A percentile compares a stretch with the other conserved stretches of the same genome.
phyloP scores from a whole-genome alignment of 164 flowering plant species.

The Brasenia schreberi region DNA sequence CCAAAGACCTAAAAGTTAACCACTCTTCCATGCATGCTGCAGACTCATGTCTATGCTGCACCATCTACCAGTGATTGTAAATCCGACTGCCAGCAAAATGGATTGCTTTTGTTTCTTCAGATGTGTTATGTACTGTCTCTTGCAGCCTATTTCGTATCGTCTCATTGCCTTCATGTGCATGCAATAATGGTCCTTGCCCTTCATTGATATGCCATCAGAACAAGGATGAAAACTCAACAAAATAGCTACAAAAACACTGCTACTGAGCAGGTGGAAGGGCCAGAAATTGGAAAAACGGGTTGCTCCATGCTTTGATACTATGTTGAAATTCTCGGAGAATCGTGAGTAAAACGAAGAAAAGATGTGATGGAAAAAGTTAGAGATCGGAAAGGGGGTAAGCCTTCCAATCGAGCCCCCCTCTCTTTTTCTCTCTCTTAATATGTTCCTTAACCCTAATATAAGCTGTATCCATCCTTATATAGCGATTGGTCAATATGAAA shows the following conservation, averaged over 20 bases:
- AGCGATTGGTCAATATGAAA: too few species aligned
- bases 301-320: slow-evolving; percentile 90
- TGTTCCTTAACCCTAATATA: too few species aligned
- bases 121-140: slow-evolving; percentile 72
- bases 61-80: slow-evolving; percentile 21
- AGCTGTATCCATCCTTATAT: too few species aligned
- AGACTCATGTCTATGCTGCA: slow-evolving; percentile 34
- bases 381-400: too few species aligned
- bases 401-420: too few species aligned
- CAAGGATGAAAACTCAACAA: slow-evolving; percentile 24
- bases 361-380: too few species aligned
- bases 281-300: slow-evolving; percentile 56
- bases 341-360: too few species aligned
- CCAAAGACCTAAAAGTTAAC: slow-evolving; percentile 41
- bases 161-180: slow-evolving; percentile 69
- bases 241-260: slow-evolving; percentile 22
- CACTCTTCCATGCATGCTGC: slow-evolving; percentile 88
- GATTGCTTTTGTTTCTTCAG: slow-evolving; percentile 75
- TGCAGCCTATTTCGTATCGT: slow-evolving; percentile 88
- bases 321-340: too few species aligned
- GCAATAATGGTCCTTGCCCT: slow-evolving; percentile 66
- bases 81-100: slow-evolving; percentile 54
- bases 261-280: slow-evolving; percentile 40
- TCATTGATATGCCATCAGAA: slow-evolving; percentile 27
- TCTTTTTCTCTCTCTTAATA: too few species aligned